Evolutionary conservation across 805 yeast genomes (phyloP).

Genomic region (Ogataea parapolymorpha): DNA sequence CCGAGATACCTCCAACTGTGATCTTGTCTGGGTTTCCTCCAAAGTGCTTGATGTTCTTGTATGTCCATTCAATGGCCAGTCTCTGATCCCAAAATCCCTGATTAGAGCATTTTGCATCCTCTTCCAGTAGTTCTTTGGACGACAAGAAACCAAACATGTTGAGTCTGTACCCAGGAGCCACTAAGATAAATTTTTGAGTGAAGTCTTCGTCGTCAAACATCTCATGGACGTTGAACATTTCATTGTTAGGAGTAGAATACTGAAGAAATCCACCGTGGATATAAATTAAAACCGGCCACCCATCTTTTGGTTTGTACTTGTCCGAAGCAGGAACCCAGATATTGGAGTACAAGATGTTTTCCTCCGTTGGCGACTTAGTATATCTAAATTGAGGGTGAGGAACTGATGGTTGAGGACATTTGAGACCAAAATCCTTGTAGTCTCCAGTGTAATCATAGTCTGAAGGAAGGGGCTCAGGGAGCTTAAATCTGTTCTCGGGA

Average conservation of each 20-base stretch:
- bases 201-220: conserved; percentile 29
- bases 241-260: conserved; percentile 30
- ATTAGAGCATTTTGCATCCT: conserved; percentile 29
- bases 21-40: conserved; percentile 45
- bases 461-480: conserved; percentile 30
- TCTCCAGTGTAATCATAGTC: conserved; percentile 38
- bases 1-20: conserved; percentile 45
- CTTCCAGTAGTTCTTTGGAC: conserved; percentile 36
- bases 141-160: conserved; percentile 38
- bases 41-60: conserved; percentile 38
- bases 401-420: conserved; percentile 38
- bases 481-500: conserved; percentile 33
- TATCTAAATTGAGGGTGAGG: conserved; percentile 27
- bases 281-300: conserved; percentile 42
- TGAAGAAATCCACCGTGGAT: conserved; percentile 46
- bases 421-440: conserved; percentile 33
- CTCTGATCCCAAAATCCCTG: conserved; percentile 48
- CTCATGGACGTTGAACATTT: conserved; percentile 23
- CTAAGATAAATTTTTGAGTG: conserved; percentile 35
- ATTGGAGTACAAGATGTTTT: conserved; percentile 35
- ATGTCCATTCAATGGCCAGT: conserved; percentile 45
- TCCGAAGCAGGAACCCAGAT: conserved; percentile 38
- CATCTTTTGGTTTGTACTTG: conserved; percentile 32
- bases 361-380: conserved; percentile 29
- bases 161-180: conserved; percentile 39